phyloP scores from a whole-genome alignment of 768 basidiomycete species.

The Fomitopsis serialis region DNA sequence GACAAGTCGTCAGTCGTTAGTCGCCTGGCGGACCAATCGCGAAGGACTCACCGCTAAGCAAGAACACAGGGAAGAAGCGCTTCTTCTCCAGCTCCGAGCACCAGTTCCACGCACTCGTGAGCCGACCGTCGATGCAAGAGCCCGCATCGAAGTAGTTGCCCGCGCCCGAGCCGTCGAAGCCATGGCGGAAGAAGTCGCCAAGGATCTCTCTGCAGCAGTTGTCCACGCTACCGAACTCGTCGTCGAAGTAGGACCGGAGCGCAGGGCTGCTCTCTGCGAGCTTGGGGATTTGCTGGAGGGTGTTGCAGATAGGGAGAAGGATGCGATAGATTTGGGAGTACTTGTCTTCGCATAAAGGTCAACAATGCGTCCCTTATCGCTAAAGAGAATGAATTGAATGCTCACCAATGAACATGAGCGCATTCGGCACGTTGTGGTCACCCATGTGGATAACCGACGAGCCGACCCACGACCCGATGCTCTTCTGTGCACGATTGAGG shows the following conservation, averaged over 20 bases:
- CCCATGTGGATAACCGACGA: conserved; percentile 89
- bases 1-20: conserved; percentile 2
- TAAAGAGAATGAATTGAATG: neutral
- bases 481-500: conserved; percentile 75
- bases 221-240: conserved; percentile 76
- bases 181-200: conserved; percentile 82
- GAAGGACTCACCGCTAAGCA: conserved; percentile 57
- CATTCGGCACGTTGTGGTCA: conserved; percentile 79
- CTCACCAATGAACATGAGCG: conserved; percentile 77
- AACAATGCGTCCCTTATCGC: neutral
- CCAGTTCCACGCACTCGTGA: conserved; percentile 94
- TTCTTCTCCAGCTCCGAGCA: conserved; percentile 84
- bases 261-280: conserved; percentile 59
- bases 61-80: conserved; percentile 73
- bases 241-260: conserved; percentile 69
- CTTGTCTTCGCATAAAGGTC: conserved; percentile 48
- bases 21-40: neutral
- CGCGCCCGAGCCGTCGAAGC: conserved; percentile 87
- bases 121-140: conserved; percentile 75
- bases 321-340: conserved; percentile 92
- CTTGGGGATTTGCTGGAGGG: conserved; percentile 66
- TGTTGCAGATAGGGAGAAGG: conserved; percentile 80
- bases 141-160: conserved; percentile 90
- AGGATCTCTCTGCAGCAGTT: conserved; percentile 66
- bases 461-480: conserved; percentile 80